Percentiles rank a stretch among this genome's conserved stretches.
These are phyloP conservation scores for Phytophthora citricola DNA, from an alignment of 352 stramenopile genomes.

Conservation along the genomic window DNA sequence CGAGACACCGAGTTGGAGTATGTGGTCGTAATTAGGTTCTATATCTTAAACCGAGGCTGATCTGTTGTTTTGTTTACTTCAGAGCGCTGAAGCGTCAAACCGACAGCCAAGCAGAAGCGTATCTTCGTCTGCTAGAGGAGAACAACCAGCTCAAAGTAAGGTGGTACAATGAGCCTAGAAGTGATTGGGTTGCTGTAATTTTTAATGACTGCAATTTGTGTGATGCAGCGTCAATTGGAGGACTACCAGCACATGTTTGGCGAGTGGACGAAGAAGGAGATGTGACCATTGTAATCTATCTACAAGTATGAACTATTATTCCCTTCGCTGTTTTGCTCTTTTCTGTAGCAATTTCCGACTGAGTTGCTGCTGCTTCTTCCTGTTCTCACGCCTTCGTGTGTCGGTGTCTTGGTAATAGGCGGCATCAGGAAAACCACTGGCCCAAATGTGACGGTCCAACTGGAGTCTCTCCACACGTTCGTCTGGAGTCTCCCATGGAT, in stretches of 20 bases:
- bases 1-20: constrained; percentile 79
- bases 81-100: constrained; percentile 77
- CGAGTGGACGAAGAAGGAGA: constrained; percentile 86
- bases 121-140: constrained; percentile 78
- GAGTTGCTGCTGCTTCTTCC: constrained; percentile 37
- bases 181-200: background rate
- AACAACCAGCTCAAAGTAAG: constrained; percentile 76
- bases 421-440: constrained; percentile 55
- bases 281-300: constrained; percentile 40
- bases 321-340: constrained; percentile 9
- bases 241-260: constrained; percentile 87
- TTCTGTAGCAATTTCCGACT: constrained; percentile 28
- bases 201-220: background rate
- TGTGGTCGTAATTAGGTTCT: constrained; percentile 5
- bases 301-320: constrained; percentile 4
- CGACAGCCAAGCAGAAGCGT: constrained; percentile 70
- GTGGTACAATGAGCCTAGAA: background rate
- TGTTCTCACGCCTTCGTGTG: constrained; percentile 32
- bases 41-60: background rate
- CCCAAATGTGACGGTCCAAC: constrained; percentile 46
- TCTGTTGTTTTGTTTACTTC: background rate
- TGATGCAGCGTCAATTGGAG: constrained; percentile 64
- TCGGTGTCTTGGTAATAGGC: constrained; percentile 53
- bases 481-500: constrained; percentile 56
- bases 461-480: constrained; percentile 49